These are phyloP conservation scores for Spiromastix sp. DNA, from an alignment of 2,329 filamentous ascomycete species.

Conservation along the genomic window DNA sequence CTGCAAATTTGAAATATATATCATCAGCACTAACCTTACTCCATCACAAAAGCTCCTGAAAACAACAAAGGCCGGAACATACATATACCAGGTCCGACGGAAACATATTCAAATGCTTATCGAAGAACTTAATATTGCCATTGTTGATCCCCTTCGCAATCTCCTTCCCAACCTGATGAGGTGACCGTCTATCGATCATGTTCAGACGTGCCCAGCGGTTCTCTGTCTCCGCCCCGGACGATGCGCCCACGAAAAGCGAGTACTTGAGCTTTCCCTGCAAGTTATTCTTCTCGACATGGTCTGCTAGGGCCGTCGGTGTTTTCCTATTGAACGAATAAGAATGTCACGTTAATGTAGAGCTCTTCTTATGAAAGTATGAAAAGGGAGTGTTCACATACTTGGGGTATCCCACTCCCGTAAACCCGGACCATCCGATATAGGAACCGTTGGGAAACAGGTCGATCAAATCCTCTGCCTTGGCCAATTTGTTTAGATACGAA, in stretches of 20 bases:
- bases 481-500: conserved; percentile 69
- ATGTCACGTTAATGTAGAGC: too few species aligned
- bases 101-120: conserved; percentile 91
- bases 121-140: conserved; percentile 82
- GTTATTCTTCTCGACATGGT: conserved; percentile 79
- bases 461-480: conserved; percentile 67
- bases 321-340: conserved; percentile 58
- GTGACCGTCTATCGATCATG: conserved; percentile 79
- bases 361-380: conserved; percentile 1
- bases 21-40: not conserved
- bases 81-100: conserved; percentile 75
- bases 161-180: conserved; percentile 83
- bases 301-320: conserved; percentile 71
- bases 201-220: conserved; percentile 81
- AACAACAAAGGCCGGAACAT: conserved; percentile 15
- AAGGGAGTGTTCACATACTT: conserved; percentile 48
- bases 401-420: conserved; percentile 82
- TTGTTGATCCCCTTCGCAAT: conserved; percentile 87
- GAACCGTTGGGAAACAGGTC: conserved; percentile 71
- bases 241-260: conserved; percentile 81
- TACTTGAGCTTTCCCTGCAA: conserved; percentile 78
- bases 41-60: not conserved
- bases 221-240: conserved; percentile 79
- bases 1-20: conserved; percentile 25
- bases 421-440: conserved; percentile 88